Base-by-base conservation (phyloP, 2,329 filamentous ascomycete genomes). In the Pseudogymnoascus sp. region DNA sequence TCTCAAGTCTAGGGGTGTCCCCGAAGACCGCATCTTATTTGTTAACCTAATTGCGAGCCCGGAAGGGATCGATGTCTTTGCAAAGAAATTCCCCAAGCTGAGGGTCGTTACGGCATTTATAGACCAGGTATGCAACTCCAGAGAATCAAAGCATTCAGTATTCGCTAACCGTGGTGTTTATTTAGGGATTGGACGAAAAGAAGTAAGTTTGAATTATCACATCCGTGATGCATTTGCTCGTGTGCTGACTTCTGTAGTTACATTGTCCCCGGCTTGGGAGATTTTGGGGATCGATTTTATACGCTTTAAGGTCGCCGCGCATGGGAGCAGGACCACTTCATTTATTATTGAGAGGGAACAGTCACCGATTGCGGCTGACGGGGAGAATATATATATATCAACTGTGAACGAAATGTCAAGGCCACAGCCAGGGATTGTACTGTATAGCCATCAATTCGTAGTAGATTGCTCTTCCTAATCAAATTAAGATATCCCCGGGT, bases 21-120 rank as follows among this genome's bases (percentile, higher is more conserved):
- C 93, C 0, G 95, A 97, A 77, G 91, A 97, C 69, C 88, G 90
- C 64, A 99, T 99, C 66, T 80, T 97, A 40, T 99, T 99, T 79
- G 82, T 99, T 64, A 99, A 99, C 76, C 80, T 99, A 65, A 97
- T 99, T 73, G 93, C 95, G n/a, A 97, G 93, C 74, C 95, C 95
- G 0, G 88, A 96, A 73, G 95, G 95, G 5, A 89, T 96, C 68
- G 85, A 86, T 71, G 93, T 90, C 71, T 97, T 99, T 76, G 90
- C 93, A 9, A 84, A 89, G 71, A 90, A 89, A 70, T 97, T 96
- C 72, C 93, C 95, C 40, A 91, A 89, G 72, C 81, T 97, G 65
- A 86, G 93, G 67, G 90, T 99, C 19, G 91, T 99, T 59, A 97
- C 95, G 7, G 91, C 95, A 9, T 99, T 99, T 74, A 88, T 99